These are phyloP conservation scores for Ananas comosus DNA, from an alignment of 176 grass and related monocot genomes.

Conservation along the genomic window DNA sequence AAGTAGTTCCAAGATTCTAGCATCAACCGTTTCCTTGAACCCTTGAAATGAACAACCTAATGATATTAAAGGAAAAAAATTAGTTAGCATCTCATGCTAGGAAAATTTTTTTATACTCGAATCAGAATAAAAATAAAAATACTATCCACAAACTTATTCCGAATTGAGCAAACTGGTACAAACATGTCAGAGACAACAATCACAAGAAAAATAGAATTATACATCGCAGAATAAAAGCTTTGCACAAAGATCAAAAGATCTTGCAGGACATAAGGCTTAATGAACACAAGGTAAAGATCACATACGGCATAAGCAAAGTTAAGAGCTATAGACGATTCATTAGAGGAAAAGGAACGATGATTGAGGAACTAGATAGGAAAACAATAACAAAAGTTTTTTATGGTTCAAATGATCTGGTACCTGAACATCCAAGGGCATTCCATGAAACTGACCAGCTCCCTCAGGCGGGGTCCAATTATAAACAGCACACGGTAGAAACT, in stretches of 20 bases:
- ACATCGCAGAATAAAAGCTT: too few species aligned
- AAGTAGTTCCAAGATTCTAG: constrained; percentile 80
- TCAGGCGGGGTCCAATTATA: constrained; percentile 97
- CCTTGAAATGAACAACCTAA: constrained; percentile 90
- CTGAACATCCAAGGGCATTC: constrained; percentile 96
- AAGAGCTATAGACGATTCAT: not conserved
- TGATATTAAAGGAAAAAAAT: constrained; percentile 1
- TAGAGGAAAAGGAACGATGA: not conserved
- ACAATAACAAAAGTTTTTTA: not conserved
- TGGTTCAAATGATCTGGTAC: constrained; percentile 25
- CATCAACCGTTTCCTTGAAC: constrained; percentile 92
- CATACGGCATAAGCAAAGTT: too few species aligned
- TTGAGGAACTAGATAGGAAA: not conserved
- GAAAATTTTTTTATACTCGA: not conserved
- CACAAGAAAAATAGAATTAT: too few species aligned
- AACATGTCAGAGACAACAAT: too few species aligned
- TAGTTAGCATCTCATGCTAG: not conserved
- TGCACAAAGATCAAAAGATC: not conserved
- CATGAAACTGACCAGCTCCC: constrained; percentile 86
- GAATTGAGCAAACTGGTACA: not conserved
- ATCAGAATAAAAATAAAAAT: not conserved
- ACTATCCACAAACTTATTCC: not conserved
- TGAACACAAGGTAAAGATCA: not conserved
- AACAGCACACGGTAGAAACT: constrained; percentile 84
- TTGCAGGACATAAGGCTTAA: not conserved